Evolutionary conservation across 2,329 filamentous ascomycete genomes (phyloP).

Genomic region (Colletotrichum sp.): DNA sequence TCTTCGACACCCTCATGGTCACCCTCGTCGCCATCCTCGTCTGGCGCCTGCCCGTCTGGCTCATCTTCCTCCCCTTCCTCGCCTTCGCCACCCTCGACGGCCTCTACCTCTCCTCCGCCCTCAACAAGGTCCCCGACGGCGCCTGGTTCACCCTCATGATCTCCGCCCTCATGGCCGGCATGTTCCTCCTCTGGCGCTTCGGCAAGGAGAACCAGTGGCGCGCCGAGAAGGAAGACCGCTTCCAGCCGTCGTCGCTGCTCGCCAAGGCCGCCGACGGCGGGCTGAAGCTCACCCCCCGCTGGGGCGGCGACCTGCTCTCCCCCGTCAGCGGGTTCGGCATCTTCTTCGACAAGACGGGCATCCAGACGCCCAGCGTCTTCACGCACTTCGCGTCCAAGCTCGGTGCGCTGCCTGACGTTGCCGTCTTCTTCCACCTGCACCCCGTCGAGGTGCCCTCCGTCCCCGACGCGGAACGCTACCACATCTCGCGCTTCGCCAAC

Average conservation of each 20-base stretch:
- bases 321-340: slow-evolving; percentile 67
- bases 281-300: slow-evolving; percentile 38
- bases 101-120: slow-evolving; percentile 70
- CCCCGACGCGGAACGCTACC: slow-evolving; percentile 50
- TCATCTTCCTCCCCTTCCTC: slow-evolving; percentile 68
- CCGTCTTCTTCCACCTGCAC: slow-evolving; percentile 78
- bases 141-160: slow-evolving; percentile 80
- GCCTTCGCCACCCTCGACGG: slow-evolving; percentile 72
- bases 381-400: slow-evolving; percentile 77
- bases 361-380: slow-evolving; percentile 69
- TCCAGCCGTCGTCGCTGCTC: slow-evolving; percentile 50
- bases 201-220: slow-evolving; percentile 81
- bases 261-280: slow-evolving; percentile 25
- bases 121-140: slow-evolving; percentile 76
- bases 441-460: slow-evolving; percentile 65
- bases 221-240: slow-evolving; percentile 68
- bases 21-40: slow-evolving; percentile 74
- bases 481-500: slow-evolving; percentile 44
- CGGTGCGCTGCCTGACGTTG: slow-evolving; percentile 67
- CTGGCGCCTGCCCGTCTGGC: slow-evolving; percentile 66
- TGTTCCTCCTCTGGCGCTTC: slow-evolving; percentile 80
- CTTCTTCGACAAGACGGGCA: slow-evolving; percentile 80
- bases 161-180: slow-evolving; percentile 62
- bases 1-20: slow-evolving; percentile 79
- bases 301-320: slow-evolving; percentile 47